Conservation (phyloP, 441 rosid species). For the Erodium moschatum region DNA sequence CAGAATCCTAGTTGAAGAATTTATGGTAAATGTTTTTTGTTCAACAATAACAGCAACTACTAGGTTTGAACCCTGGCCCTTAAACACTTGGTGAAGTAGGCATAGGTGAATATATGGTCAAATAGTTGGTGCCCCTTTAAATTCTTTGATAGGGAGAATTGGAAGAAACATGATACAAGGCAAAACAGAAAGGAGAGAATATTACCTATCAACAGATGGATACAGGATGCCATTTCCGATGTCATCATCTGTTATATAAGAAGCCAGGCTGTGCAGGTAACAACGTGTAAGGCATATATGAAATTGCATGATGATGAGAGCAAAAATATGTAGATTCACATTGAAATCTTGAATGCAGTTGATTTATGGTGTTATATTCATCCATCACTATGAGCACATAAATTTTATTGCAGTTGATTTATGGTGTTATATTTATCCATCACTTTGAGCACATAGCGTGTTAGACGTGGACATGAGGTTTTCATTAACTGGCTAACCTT, state of each 20-base stretch:
- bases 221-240: conserved; percentile 62
- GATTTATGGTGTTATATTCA: not conserved
- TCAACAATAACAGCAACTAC: not conserved
- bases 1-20: not conserved
- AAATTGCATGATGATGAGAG: not conserved
- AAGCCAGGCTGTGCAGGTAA: conserved; percentile 66
- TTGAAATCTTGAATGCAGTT: not conserved
- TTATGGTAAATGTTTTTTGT: not conserved
- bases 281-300: conserved; percentile 14
- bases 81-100: not conserved
- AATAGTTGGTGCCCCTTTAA: not conserved
- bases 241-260: conserved; percentile 86
- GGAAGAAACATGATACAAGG: not conserved
- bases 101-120: not conserved
- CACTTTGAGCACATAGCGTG: not conserved
- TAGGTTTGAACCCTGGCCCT: not conserved
- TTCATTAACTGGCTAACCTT: not conserved
- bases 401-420: not conserved
- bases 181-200: not conserved
- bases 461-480: not conserved
- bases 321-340: not conserved
- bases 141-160: not conserved
- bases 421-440: not conserved
- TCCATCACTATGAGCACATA: too few relatives aligned
- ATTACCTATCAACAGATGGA: conserved; percentile 74